Evolutionary conservation across 148 eudicot genomes (phyloP), one percentile per base, ranked within the genome.

Genomic region (Rhododendron ferrugineum): DNA sequence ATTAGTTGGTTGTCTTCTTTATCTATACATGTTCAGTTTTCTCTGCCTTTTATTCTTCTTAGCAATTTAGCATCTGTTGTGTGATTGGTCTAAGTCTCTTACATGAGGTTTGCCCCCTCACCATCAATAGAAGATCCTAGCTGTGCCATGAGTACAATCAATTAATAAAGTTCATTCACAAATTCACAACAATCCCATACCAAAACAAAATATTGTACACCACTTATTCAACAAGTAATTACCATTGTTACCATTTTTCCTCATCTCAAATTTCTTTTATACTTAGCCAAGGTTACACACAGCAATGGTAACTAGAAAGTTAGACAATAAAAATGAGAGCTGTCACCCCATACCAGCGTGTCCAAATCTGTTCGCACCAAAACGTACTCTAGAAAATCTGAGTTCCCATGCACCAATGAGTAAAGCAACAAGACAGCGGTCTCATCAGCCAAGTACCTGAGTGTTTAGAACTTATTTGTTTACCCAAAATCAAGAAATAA

Each of bases 291-390:
- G 49, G 74, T 81, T 60, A 40, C 70, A 11, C 13, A 23, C 22
- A 44, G 84, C 50, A 28, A 28, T 40, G 64, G 10, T 58, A 62
- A 40, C 32, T 81, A 32, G 26, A 60, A 86, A 58, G 3, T 36
- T 18, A 56, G 52, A 23, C 40, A 40, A 77, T 40, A 82, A 54
- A 13, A 47, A 72, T 42, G 20, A 1, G 52, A 44, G 68, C 11
- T 78, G 86, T 82, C 73, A 83, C 49, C 79, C 80, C 89, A 85
- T 96, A 96, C 99, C 99, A 96, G 88, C 73, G 99, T 96, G 90
- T 96, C 99, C 49, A 93, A 86, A 91, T 96, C 99, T 83, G 99
- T 95, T 81, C 99, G 94, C 90, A 96, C 99, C 90, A 96, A 85
- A 88, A 96, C 97, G 89, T 96, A 96, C 88, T 96, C 99, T 87